phyloP scores from a whole-genome alignment of 805 yeast genomes.

The Wickerhamiella dianesei region DNA sequence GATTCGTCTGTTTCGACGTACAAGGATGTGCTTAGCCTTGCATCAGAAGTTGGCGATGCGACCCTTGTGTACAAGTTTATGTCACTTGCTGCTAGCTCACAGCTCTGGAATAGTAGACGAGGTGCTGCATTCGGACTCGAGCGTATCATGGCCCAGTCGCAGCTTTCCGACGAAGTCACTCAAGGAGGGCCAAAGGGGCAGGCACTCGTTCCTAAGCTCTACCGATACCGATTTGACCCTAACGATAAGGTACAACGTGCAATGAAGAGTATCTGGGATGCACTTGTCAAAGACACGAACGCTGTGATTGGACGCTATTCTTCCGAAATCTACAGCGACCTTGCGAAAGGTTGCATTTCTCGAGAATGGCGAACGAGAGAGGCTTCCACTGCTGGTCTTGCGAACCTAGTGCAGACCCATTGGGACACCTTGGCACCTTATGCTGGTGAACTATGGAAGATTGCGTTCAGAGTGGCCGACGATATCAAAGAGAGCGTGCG shows the following conservation, averaged over 20 bases:
- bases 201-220: constrained; percentile 66
- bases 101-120: constrained; percentile 82
- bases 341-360: constrained; percentile 54
- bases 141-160: constrained; percentile 64
- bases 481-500: constrained; percentile 91
- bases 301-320: constrained; percentile 43
- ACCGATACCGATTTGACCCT: constrained; percentile 78
- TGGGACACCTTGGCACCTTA: constrained; percentile 4
- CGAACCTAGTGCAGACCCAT: constrained; percentile 44
- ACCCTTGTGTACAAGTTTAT: constrained; percentile 84
- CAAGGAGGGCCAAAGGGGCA: constrained; percentile 37
- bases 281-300: constrained; percentile 46
- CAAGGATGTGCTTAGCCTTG: constrained; percentile 73
- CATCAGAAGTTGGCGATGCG: constrained; percentile 93
- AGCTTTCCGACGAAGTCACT: constrained; percentile 45
- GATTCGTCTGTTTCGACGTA: constrained; percentile 76
- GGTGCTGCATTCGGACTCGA: constrained; percentile 93
- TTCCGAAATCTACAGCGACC: constrained; percentile 47
- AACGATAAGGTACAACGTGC: constrained; percentile 56
- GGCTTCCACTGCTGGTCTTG: constrained; percentile 62
- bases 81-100: constrained; percentile 78
- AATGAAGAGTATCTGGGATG: constrained; percentile 81
- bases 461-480: constrained; percentile 81
- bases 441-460: constrained; percentile 56
- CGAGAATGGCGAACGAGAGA: constrained; percentile 91